Conservation (phyloP, 139 green algal species). For the Chlamydomonas eustigma region DNA sequence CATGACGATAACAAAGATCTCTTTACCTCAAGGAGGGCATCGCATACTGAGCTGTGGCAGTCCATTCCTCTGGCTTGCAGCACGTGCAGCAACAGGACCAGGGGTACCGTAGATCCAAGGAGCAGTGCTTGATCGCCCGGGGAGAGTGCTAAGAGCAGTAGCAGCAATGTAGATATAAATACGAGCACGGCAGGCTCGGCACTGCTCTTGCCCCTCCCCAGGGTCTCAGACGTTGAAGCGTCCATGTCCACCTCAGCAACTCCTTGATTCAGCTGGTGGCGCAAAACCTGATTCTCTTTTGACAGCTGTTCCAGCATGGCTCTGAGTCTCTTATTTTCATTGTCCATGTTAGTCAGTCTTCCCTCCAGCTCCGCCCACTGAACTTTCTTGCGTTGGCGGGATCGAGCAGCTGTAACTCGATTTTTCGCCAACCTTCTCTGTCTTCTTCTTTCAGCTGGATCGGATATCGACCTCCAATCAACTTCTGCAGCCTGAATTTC, state of each 20-base stretch:
- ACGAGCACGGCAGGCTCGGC: conserved; percentile 36
- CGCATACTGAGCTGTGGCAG: not conserved
- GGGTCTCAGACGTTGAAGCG: not conserved
- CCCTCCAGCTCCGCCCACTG: conserved; percentile 45
- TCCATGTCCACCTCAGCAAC: not conserved
- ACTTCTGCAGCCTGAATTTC: conserved; percentile 25
- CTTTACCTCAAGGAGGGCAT: not conserved
- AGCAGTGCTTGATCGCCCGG: conserved; percentile 29
- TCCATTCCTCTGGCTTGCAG: not conserved
- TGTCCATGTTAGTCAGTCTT: conserved; percentile 24
- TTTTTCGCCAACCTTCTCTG: conserved; percentile 65
- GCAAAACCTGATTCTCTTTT: conserved; percentile 37
- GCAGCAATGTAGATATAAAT: conserved; percentile 46
- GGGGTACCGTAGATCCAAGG: conserved; percentile 16
- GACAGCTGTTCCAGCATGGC: conserved; percentile 33
- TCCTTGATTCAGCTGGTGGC: conserved; percentile 19
- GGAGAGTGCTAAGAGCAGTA: conserved; percentile 21
- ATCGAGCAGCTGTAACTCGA: conserved; percentile 54
- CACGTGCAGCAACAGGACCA: not conserved
- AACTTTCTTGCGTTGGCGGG: conserved; percentile 58
- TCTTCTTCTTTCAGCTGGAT: conserved; percentile 50
- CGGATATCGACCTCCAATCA: conserved; percentile 53
- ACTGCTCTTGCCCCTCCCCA: conserved; percentile 8
- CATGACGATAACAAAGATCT: too few species aligned
- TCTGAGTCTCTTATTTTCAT: conserved; percentile 39